Base-by-base conservation (phyloP, 225 moss, liverwort and hornwort genomes). In the Thuidium tamariscinum region DNA sequence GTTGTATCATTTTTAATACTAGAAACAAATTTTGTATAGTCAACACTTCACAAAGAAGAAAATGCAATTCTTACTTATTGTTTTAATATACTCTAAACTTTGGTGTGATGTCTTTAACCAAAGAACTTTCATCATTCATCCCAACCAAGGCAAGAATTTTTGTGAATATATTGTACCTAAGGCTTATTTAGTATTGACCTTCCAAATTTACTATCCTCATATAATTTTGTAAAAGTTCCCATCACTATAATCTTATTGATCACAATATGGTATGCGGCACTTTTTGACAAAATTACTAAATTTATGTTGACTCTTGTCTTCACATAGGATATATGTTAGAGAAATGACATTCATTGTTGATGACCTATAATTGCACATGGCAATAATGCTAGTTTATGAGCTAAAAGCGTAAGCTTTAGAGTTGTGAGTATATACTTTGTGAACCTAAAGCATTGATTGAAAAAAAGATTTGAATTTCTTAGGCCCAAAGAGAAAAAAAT, bases 161-260 rank as follows among this genome's bases (percentile, higher is more conserved):
- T 20, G 0, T 34, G 0, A 34, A 2, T 51, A 7, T 49, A 34
- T 48, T 48, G 2, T 12, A 51, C 2, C 0, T 5, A 0, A 22
- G 7, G 5, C 22, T 74, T n/a, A n/a, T 0, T n/a, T 52, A 8
- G 5, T 74, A n/a, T 14, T 3, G 22, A n/a, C 51, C 21, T 52
- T 74, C 2, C 0, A 0, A 51, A 51, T 13, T 13, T 1, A 51
- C 1, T 34, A 20, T 74, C 5, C 1, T 7, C 1, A 32, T 34
- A 34, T 13, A 13, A 21, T 49, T 74, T 13, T 49, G 5, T 34
- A 20, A 51, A 22, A 74, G 0, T 13, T 13, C 0, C 22, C 8
- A 74, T 52, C 3, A 74, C 1, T 10, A 22, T 34, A 51, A 51
- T n/a, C 8, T 5, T 51, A n/a, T 41, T 23, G 22, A 57, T 36